Conservation (phyloP, 2,329 filamentous ascomycete species). For the Alternaria longipes region DNA sequence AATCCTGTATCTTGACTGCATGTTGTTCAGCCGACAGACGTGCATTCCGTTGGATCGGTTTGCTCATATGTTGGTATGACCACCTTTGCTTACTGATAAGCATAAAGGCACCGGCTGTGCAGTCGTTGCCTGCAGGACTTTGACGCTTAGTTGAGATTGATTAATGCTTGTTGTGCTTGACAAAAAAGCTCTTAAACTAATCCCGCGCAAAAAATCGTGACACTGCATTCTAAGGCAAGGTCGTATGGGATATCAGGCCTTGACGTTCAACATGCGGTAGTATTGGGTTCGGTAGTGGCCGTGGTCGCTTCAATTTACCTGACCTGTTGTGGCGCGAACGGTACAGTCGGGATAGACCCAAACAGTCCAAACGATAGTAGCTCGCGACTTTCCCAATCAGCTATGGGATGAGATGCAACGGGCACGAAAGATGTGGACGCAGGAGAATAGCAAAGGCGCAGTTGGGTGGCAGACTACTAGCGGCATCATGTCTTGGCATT, state of each 20-base stretch:
- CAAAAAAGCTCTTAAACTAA: not conserved
- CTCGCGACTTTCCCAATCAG: not conserved
- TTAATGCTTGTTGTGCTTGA: not conserved
- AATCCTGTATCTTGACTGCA: not conserved
- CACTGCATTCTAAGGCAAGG: not conserved
- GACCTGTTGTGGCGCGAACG: not conserved
- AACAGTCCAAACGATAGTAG: not conserved
- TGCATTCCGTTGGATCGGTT: not conserved
- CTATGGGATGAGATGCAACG: not conserved
- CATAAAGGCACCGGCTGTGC: not conserved
- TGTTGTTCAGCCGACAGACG: not conserved
- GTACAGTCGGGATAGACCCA: not conserved
- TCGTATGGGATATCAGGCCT: not conserved
- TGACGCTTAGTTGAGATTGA: not conserved
- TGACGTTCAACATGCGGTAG: not conserved
- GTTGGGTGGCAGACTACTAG: not conserved
- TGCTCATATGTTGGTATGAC: not conserved
- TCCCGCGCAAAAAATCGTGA: not conserved
- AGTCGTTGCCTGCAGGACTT: not conserved
- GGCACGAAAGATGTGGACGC: not conserved
- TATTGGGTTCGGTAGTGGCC: not conserved
- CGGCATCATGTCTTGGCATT: constrained; percentile 30
- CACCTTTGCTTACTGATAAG: not conserved
- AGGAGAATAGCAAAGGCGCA: not conserved
- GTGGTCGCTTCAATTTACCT: not conserved